Evolutionary conservation across 768 basidiomycete species (phyloP).

Genomic region (Atractiella rhizophila): DNA sequence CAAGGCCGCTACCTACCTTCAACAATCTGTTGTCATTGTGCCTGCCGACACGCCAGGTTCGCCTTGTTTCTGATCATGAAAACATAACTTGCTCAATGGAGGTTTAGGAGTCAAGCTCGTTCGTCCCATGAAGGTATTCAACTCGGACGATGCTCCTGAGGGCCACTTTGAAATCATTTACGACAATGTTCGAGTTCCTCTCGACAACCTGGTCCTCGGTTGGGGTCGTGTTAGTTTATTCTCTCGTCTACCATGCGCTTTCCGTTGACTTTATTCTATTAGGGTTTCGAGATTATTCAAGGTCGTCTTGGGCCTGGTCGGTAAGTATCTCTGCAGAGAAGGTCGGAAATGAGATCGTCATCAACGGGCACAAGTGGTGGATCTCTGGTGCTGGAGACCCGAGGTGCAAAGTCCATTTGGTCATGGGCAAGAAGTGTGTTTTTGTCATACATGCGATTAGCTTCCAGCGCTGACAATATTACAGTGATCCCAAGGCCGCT

Average conservation of each 20-base stretch:
- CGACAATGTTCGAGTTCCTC: conserved; percentile 71
- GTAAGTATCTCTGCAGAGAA: conserved; percentile 35
- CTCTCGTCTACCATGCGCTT: too few species aligned
- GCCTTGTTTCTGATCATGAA: too few species aligned
- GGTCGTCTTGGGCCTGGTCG: conserved; percentile 45
- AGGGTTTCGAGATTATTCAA: conserved; percentile 96
- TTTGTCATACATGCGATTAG: neutral
- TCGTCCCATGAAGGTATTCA: conserved; percentile 80
- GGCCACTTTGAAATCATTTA: conserved; percentile 92
- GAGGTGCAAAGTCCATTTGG: conserved; percentile 61
- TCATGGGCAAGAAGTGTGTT: conserved; percentile 50
- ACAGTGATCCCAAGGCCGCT: conserved; percentile 53
- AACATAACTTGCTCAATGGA: too few species aligned
- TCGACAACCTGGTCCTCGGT: conserved; percentile 57
- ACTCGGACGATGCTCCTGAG: conserved; percentile 64
- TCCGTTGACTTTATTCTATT: too few species aligned
- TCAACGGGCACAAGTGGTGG: conserved; percentile 98
- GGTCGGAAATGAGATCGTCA: conserved; percentile 63
- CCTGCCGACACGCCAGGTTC: conserved; percentile 64
- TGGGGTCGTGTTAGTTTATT: too few species aligned
- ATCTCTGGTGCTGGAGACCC: conserved; percentile 94
- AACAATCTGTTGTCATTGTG: conserved; percentile 89
- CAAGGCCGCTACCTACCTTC: conserved; percentile 43
- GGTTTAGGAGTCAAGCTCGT: conserved; percentile 62
- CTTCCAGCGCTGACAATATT: too few species aligned